Conservation (phyloP, 2,329 filamentous ascomycete genomes). For the Talaromyces sp. region DNA sequence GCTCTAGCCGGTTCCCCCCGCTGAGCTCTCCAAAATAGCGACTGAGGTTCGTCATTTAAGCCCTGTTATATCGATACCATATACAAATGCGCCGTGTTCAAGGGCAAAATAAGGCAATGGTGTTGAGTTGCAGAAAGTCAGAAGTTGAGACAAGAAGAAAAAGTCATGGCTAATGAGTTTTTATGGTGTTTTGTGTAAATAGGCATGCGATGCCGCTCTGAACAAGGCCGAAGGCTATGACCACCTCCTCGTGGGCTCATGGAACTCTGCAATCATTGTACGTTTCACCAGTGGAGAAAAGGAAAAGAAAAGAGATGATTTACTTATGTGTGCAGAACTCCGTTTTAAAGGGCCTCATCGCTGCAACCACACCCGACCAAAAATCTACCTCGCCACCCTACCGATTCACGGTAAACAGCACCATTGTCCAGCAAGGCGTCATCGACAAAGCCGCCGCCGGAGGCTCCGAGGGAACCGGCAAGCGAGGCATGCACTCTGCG, state of each 20-base stretch:
- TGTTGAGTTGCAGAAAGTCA: background rate
- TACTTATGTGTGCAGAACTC: slow-evolving; percentile 24
- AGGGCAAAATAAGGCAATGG: background rate
- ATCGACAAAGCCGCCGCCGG: slow-evolving; percentile 48
- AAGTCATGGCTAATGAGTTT: background rate
- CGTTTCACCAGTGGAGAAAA: slow-evolving; percentile 24
- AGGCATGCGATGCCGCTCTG: slow-evolving; percentile 82
- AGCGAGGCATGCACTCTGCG: slow-evolving; percentile 62
- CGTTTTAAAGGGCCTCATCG: slow-evolving; percentile 36
- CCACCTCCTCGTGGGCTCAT: slow-evolving; percentile 74
- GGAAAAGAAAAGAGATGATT: background rate
- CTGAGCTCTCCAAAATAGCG: slow-evolving; percentile 77
- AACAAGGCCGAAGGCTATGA: slow-evolving; percentile 74
- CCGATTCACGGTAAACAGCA: slow-evolving; percentile 97
- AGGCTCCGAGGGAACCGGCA: slow-evolving; percentile 61
- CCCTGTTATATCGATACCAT: background rate
- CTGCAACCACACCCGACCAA: slow-evolving; percentile 34
- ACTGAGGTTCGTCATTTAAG: slow-evolving; percentile 59
- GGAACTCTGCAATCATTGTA: slow-evolving; percentile 94
- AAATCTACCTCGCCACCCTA: slow-evolving; percentile 52
- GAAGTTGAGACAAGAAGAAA: background rate
- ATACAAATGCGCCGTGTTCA: background rate
- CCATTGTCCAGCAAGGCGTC: slow-evolving; percentile 86
- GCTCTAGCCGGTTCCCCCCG: slow-evolving; percentile 65
- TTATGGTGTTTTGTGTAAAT: background rate